Base-by-base conservation (phyloP, 768 basidiomycete species). In the Lentinula detonsa region DNA sequence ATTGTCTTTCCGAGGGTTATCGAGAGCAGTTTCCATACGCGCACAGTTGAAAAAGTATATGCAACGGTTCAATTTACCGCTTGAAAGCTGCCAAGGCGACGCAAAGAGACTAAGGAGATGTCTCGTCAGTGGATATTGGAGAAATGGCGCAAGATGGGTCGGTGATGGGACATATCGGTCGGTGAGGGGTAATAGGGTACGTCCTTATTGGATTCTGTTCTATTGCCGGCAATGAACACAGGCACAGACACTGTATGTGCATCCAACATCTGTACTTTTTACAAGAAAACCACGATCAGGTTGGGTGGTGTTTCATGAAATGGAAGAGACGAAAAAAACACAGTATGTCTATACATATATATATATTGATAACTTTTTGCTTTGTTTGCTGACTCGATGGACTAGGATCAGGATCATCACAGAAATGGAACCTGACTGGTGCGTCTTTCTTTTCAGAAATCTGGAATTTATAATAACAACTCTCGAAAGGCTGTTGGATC, bases 391-490 rank as follows among this genome's bases (percentile, higher is more conserved):
- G 43, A 65, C 48, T 16, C 54, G 31, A 58, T 43, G 6, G 5
- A 5, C 28, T 40, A 93, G 97, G 70, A 97, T 99, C 68, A 85
- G 91, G 23, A 88, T 98, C 64, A 71, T 98, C 37, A 97, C 96
- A 1, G 93, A 95, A 67, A 92, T 98, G 48, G 95, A 98, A 67
- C 87, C 94, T 43, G 95, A 98, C 67, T 98, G 96, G 96, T 88
- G 67, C 67, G 60, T 34, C 49, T 9, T 48, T 7, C 51, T 31
- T 37, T n/a, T 23, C 48, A 31, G 5, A 15, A 4, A 35, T 34
- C 13, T 51, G 15, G 15, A 50, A 31, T 10, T 23, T 28, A 31
- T 48, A 53, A 7, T 59, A n/a, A 61, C n/a, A 15, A 28, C n/a
- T 16, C 11, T 31, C 4, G n/a, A 18, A 33, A 64, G 63, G 63